Base-by-base conservation (phyloP, 108 stramenopile genomes). In the Conticribra weissflogii region DNA sequence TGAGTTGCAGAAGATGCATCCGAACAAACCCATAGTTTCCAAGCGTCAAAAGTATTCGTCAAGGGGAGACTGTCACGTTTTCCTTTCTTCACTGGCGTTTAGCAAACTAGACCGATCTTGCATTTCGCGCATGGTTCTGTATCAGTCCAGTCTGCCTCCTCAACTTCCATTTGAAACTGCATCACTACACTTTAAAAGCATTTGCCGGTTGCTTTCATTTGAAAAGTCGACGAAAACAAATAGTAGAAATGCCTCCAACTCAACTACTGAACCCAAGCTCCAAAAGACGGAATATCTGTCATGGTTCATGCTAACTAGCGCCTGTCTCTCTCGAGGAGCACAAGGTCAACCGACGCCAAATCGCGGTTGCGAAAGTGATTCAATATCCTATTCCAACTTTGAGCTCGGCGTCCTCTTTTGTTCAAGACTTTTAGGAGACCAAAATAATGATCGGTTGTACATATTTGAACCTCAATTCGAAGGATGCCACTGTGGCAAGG, bases 371-470 rank as follows among this genome's bases (percentile, higher is more conserved):
- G 63, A 74, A 12, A 54, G 58, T 58, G 73, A 82, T 23, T 63
- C 74, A 59, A 69, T 86, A 49, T 59, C 74, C 15, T 94, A 88
- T 54, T 68, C 83, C 22, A 94, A 94, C 54, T 94, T 94, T 81
- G 92, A 94, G 68, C 75, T 94, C 1, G 92, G 92, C 8, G 85
- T 94, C 23, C 51, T 94, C 16, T 94, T 94, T 64, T 76, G 71
- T 29, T 87, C 86, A 5, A 61, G 88, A 30, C 65, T 84, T 1
- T 50, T 81, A 53, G 75, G 82, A 18, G 72, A 84, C 29, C 23
- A 68, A 22, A 16, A 54, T 56, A 48, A 68, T 25, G 85, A 81
- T 53, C 81, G 87, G 14, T 53, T 93, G 23, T 93, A 93, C 54
- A 78, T 81, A 23, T 88, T 67, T 69, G 73, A 79, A n/a, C 87